A percentile compares a stretch with the other conserved stretches of the same genome.
These are phyloP conservation scores for Aspergillus leporis DNA, from an alignment of 495 filamentous ascomycete genomes.

Conservation along the genomic window DNA sequence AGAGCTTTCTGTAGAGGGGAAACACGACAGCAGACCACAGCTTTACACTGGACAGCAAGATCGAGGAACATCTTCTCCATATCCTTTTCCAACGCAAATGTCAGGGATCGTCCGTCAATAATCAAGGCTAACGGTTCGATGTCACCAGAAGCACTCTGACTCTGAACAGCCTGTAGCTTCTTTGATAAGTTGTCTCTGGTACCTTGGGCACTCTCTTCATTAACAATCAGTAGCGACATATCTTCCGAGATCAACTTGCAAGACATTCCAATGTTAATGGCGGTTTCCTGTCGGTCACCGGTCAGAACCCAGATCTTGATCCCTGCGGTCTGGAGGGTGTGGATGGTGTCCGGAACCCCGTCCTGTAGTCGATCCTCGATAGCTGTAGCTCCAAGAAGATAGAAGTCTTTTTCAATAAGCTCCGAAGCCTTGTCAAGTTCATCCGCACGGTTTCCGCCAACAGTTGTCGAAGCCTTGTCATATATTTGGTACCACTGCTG, in stretches of 20 bases:
- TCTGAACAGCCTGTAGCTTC: conserved; percentile 85
- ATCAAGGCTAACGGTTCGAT: conserved; percentile 89
- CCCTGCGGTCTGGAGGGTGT: conserved; percentile 92
- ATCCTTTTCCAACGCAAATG: conserved; percentile 89
- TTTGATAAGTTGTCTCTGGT: conserved; percentile 87
- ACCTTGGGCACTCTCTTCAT: conserved; percentile 74
- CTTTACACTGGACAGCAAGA: conserved; percentile 93
- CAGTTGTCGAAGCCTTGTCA: conserved; percentile 86
- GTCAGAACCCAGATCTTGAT: conserved; percentile 99
- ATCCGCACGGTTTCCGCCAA: conserved; percentile 87
- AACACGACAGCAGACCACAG: conserved; percentile 98
- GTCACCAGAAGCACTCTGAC: conserved; percentile 72
- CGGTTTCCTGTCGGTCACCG: conserved; percentile 96
- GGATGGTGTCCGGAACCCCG: conserved; percentile 97
- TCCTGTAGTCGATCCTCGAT: conserved; percentile 98
- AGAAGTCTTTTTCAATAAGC: conserved; percentile 88
- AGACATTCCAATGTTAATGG: conserved; percentile 99
- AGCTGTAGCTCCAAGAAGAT: conserved; percentile 90
- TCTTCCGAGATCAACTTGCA: conserved; percentile 98
- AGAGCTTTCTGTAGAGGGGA: conserved; percentile 98
- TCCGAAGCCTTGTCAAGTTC: conserved; percentile 98
- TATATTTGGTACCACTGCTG: conserved; percentile 85
- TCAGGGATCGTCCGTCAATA: conserved; percentile 94
- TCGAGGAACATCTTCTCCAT: conserved; percentile 93
- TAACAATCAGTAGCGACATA: conserved; percentile 96